Base-by-base conservation (phyloP, 257 asterid genomes). In the Perilla frutescens region DNA sequence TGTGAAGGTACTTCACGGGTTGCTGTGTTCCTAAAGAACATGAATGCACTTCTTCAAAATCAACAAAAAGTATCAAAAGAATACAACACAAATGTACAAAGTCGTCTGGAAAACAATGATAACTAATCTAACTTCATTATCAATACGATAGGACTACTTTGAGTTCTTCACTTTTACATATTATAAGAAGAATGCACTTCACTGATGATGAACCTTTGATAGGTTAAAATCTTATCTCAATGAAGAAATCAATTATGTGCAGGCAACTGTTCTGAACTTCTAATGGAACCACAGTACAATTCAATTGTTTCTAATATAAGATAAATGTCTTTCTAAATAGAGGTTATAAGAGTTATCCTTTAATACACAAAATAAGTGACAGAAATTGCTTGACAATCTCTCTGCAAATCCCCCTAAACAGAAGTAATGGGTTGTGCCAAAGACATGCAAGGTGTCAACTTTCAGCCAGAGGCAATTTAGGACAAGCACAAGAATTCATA, bases 1-100 rank as follows among this genome's bases (percentile, higher is more conserved):
- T 76, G 89, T 45, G 87, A 74, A 71, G 89, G 80, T 75, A 76
- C 78, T 77, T 86, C 90, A 71, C 58, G 84, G 66, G 81, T 59
- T 63, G 76, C 74, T 66, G 77, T 59, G 65, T 72, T 84, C 88
- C 98, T 90, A 84, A 81, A 77, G 66, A 80, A 68, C 60, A 68
- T 48, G 56, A 53, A 63, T 31, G 63, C 58, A 63, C 72, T 54
- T 59, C 43, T 71, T 43, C 51, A 62, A 70, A 68, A 49, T 31
- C 44, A 73, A 63, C 47, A 55, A 36, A 40, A 32, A 63, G 62
- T 51, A 69, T 64, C 70, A 59, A 75, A 63, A 66, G 76, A 70
- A 70, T 5, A 51, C 15, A 31, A 56, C 9, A 29, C 26, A 44
- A 68, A 51, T 48, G 10, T 34, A 56, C 37, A 43, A 26, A 45